These are phyloP conservation scores for Mimosa bimucronata DNA, from an alignment of 306 rosid genomes.

Conservation along the genomic window DNA sequence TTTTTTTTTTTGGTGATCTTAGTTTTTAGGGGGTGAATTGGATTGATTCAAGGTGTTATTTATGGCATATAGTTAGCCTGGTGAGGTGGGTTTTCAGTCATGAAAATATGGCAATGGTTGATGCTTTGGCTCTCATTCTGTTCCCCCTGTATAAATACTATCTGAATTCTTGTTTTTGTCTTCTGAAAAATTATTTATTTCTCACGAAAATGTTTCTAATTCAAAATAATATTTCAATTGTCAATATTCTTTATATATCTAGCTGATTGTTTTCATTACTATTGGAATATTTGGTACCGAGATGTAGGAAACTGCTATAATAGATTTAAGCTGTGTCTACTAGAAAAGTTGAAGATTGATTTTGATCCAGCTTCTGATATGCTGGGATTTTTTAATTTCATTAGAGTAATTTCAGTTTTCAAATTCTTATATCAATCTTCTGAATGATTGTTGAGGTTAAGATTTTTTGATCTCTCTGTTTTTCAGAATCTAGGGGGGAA, in stretches of 20 bases:
- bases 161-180: neutral
- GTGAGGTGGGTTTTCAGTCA: neutral
- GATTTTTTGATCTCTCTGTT: conserved; percentile 29
- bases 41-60: conserved; percentile 1
- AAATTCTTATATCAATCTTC: neutral
- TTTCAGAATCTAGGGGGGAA: conserved; percentile 21
- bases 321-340: neutral
- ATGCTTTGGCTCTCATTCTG: neutral
- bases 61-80: neutral
- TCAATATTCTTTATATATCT: neutral
- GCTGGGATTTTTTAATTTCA: neutral
- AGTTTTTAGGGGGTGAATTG: conserved; percentile 8
- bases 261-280: neutral
- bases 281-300: neutral
- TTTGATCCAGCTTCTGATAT: conserved; percentile 2
- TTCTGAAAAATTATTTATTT: neutral
- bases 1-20: neutral
- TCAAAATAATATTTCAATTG: neutral
- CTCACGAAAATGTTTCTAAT: neutral
- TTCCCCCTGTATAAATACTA: neutral
- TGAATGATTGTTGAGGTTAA: conserved; percentile 23
- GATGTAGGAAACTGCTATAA: neutral
- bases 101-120: neutral
- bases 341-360: neutral
- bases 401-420: neutral